Conservation (phyloP, 306 rosid genomes). For the Begonia loranthoides region DNA sequence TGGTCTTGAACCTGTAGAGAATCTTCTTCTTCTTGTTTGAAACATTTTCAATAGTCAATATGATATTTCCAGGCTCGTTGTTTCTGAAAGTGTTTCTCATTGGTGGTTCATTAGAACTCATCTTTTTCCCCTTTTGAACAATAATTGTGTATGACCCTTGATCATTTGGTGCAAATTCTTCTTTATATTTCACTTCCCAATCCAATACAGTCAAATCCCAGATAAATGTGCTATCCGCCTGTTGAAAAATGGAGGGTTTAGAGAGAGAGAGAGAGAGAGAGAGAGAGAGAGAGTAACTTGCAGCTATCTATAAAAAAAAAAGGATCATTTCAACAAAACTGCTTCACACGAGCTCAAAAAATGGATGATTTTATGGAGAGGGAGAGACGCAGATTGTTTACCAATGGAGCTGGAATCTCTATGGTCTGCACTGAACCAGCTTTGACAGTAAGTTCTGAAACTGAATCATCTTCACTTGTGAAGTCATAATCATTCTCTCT, state of each 20-base stretch:
- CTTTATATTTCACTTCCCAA: slow-evolving; percentile 24
- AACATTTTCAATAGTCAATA: slow-evolving; percentile 20
- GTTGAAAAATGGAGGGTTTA: background rate
- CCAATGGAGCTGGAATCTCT: slow-evolving; percentile 24
- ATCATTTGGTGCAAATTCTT: slow-evolving; percentile 1
- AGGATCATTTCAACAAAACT: background rate
- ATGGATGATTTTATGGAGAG: background rate
- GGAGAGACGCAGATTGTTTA: background rate
- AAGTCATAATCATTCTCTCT: slow-evolving; percentile 23
- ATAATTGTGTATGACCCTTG: slow-evolving; percentile 33
- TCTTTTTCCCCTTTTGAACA: slow-evolving; percentile 33
- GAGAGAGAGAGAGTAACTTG: too few species aligned
- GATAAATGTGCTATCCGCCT: background rate
- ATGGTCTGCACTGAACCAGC: slow-evolving; percentile 22
- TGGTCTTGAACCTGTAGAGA: slow-evolving; percentile 28
- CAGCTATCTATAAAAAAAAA: too few species aligned
- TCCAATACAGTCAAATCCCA: slow-evolving; percentile 18
- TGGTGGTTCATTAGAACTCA: slow-evolving; percentile 19
- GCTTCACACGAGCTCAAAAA: too few species aligned
- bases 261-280: background rate
- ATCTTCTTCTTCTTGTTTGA: slow-evolving; percentile 30
- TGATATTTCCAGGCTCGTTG: slow-evolving; percentile 32
- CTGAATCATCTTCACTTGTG: slow-evolving; percentile 16
- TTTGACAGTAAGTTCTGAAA: slow-evolving; percentile 22
- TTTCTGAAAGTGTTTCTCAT: slow-evolving; percentile 23